Percentiles rank a stretch among this genome's conserved stretches.
These are phyloP conservation scores for Suhomyces wounanorum DNA, from an alignment of 1,139 yeast species.

Conservation along the genomic window DNA sequence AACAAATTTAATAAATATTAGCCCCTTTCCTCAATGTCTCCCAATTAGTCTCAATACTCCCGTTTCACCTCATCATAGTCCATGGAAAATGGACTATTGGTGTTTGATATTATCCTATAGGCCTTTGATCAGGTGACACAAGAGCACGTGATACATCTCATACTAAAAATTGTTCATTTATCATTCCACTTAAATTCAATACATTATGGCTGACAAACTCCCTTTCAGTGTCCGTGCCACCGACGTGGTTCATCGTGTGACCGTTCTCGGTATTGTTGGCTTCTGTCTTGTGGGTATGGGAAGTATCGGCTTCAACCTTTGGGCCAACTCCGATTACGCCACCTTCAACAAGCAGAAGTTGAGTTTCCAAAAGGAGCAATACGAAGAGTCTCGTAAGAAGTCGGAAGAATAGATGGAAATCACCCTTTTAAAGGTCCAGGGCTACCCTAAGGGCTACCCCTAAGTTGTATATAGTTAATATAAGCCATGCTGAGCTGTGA, in stretches of 20 bases:
- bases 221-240: slow-evolving; percentile 46
- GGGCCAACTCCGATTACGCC: slow-evolving; percentile 42
- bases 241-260: slow-evolving; percentile 29
- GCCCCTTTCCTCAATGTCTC: too few species aligned
- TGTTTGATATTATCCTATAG: too few species aligned
- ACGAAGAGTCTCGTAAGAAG: slow-evolving; percentile 24
- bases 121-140: not conserved
- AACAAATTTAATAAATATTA: too few species aligned
- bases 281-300: slow-evolving; percentile 43
- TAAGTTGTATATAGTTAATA: slow-evolving; percentile 8
- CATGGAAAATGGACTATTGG: too few species aligned
- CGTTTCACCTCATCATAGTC: too few species aligned
- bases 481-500: not conserved
- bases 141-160: not conserved
- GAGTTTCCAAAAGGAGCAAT: slow-evolving; percentile 37
- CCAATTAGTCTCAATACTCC: too few species aligned
- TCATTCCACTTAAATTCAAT: not conserved
- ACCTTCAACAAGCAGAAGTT: slow-evolving; percentile 45
- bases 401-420: slow-evolving; percentile 2
- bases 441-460: not conserved
- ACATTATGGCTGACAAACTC: slow-evolving; percentile 34
- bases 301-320: slow-evolving; percentile 26
- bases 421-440: not conserved
- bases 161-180: not conserved
- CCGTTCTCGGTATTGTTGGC: slow-evolving; percentile 30